Conservation (phyloP, 116 monocot species). For the Dioscorea cayenensis region DNA sequence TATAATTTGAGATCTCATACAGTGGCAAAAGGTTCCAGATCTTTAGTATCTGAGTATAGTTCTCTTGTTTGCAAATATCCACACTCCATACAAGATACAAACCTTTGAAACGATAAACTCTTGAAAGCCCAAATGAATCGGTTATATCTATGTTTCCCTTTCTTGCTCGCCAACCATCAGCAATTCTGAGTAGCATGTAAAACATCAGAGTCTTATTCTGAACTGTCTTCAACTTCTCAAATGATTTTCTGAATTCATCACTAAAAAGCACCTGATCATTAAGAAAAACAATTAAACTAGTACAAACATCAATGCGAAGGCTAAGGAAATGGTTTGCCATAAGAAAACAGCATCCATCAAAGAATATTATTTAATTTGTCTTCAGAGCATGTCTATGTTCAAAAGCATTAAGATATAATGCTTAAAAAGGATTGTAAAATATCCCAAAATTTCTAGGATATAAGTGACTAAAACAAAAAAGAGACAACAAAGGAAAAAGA, state of each 20-base stretch:
- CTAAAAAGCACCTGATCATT: conserved; percentile 42
- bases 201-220: conserved; percentile 18
- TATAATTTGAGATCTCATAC: conserved; percentile 14
- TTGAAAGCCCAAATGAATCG: conserved; percentile 17
- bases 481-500: not conserved
- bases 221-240: conserved; percentile 22
- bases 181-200: conserved; percentile 31
- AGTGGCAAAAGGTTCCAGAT: conserved; percentile 44
- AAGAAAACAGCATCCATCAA: not conserved
- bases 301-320: not conserved
- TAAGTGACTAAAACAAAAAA: not conserved
- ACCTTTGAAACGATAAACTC: conserved; percentile 20
- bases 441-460: not conserved
- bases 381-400: no score
- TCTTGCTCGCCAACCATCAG: conserved; percentile 44
- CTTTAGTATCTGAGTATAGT: conserved; percentile 40
- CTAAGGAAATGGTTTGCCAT: not conserved
- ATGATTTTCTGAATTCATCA: conserved; percentile 42
- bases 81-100: conserved; percentile 39
- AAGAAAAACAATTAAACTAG: not conserved
- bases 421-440: not conserved
- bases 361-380: not conserved
- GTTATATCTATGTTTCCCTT: not conserved
- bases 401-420: not conserved
- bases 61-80: conserved; percentile 28